phyloP scores from a whole-genome alignment of 1,284 basidiomycete genomes.

The Coniferiporia sulphurascens region DNA sequence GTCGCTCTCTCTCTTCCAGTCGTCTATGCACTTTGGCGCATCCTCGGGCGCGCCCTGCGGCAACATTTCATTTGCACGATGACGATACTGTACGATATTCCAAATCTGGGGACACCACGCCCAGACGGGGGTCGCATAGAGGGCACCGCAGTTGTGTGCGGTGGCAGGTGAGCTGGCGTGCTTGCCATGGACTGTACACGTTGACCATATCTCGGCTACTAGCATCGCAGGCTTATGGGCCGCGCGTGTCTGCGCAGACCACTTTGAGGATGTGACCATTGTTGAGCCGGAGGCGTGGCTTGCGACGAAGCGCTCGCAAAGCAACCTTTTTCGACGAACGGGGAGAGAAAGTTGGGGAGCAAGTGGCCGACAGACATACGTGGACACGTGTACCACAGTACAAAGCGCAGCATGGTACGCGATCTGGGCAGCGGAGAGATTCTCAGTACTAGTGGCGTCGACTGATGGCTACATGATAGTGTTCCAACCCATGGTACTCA shows the following conservation, averaged over 20 bases:
- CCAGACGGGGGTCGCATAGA: constrained; percentile 17
- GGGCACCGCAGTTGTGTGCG: constrained; percentile 28
- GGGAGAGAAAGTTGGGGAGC: neutral
- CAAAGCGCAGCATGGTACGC: constrained; percentile 24
- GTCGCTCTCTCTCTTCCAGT: no score
- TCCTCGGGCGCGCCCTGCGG: no score
- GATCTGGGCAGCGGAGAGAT: neutral
- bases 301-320: constrained; percentile 5
- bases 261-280: constrained; percentile 32
- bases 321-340: constrained; percentile 1
- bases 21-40: no score
- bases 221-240: constrained; percentile 29
- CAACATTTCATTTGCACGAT: neutral
- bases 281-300: constrained; percentile 31
- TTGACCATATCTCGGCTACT: neutral
- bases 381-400: constrained; percentile 29
- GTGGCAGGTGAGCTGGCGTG: constrained; percentile 24
- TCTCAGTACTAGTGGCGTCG: neutral
- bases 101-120: constrained; percentile 12
- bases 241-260: constrained; percentile 27
- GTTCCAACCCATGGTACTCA: constrained; percentile 14
- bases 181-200: neutral
- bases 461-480: constrained; percentile 12
- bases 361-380: constrained; percentile 12
- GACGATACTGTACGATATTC: constrained; percentile 14